Conservation (phyloP, 1,284 basidiomycete species). For the Ustanciosporium gigantosporum region DNA sequence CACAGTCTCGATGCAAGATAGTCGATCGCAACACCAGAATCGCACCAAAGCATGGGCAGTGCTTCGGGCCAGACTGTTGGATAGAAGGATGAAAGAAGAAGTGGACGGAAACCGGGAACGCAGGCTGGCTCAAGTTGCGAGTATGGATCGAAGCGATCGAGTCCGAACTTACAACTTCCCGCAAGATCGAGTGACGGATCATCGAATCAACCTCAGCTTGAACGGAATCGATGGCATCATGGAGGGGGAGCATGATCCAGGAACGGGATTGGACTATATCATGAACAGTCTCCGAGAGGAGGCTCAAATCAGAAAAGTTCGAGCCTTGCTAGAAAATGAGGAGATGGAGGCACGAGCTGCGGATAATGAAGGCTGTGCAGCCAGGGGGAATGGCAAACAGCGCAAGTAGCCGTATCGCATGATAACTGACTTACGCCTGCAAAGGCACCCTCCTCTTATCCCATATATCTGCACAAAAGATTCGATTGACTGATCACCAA, state of each 20-base stretch:
- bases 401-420: not conserved
- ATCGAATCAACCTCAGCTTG: conserved; percentile 51
- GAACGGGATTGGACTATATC: conserved; percentile 43
- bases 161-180: conserved; percentile 59
- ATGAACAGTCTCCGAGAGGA: conserved; percentile 35
- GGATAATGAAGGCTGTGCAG: not conserved
- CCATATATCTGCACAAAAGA: too few relatives aligned
- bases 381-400: not conserved
- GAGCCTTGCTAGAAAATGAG: conserved; percentile 38
- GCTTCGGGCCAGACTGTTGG: conserved; percentile 52
- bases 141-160: conserved; percentile 56
- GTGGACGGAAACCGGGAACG: conserved; percentile 44
- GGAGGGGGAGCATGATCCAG: conserved; percentile 53
- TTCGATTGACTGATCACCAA: too few relatives aligned
- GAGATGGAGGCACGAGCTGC: conserved; percentile 26
- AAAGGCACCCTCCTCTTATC: too few relatives aligned
- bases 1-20: conserved; percentile 97
- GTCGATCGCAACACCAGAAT: conserved; percentile 85
- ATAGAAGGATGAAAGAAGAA: conserved; percentile 49
- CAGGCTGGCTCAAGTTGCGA: conserved; percentile 51
- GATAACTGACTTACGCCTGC: not conserved
- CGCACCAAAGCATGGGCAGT: conserved; percentile 57
- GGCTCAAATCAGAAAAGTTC: conserved; percentile 32
- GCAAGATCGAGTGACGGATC: conserved; percentile 59
- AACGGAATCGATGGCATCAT: conserved; percentile 52